These are phyloP conservation scores for Acanthamoeba sp. DNA, from an alignment of 208 protist species.

Conservation along the genomic window DNA sequence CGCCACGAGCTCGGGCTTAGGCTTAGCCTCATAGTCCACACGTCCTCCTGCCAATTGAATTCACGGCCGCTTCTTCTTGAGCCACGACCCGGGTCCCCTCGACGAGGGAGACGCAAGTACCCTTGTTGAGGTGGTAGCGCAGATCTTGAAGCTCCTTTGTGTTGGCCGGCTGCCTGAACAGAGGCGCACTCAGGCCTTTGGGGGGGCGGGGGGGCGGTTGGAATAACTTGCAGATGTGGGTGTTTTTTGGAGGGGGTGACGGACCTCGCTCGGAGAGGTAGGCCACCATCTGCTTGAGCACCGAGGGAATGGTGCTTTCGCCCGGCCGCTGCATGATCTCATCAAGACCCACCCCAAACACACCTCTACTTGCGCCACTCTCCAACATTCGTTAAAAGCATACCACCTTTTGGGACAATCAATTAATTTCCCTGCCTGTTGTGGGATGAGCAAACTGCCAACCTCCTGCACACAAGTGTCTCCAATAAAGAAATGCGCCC, in stretches of 20 bases:
- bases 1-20: slow-evolving; percentile 16
- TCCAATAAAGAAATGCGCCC: too few species aligned
- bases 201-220: background rate
- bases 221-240: background rate
- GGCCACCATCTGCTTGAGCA: slow-evolving; percentile 33
- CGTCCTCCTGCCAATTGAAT: background rate
- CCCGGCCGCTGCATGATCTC: slow-evolving; percentile 26
- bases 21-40: slow-evolving; percentile 49
- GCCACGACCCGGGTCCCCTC: background rate
- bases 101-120: background rate
- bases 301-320: slow-evolving; percentile 34
- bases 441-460: too few species aligned
- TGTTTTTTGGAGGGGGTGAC: background rate
- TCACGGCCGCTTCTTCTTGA: background rate
- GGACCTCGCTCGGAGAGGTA: slow-evolving; percentile 19
- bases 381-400: too few species aligned
- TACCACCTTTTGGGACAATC: too few species aligned
- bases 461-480: too few species aligned
- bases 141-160: slow-evolving; percentile 51
- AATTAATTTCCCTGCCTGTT: too few species aligned
- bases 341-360: slow-evolving; percentile 23
- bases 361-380: background rate
- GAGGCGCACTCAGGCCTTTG: background rate
- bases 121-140: slow-evolving; percentile 52
- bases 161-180: slow-evolving; percentile 49